Evolutionary conservation across 805 yeast species (phyloP).

Genomic region (Ogataea pini): DNA sequence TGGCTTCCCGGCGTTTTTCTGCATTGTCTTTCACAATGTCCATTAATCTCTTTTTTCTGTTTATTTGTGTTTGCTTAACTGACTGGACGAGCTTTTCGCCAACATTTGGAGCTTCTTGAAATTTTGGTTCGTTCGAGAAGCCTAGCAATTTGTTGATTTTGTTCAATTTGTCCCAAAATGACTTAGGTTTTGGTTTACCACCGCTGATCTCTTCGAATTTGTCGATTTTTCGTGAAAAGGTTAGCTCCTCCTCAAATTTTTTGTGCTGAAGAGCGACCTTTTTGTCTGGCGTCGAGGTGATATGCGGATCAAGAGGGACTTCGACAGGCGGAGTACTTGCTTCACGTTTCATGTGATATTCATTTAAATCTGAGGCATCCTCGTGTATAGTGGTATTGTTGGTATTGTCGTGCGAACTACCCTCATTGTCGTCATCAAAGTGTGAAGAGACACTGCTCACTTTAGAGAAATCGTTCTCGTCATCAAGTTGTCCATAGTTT

Average conservation of each 20-base stretch:
- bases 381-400: constrained; percentile 14
- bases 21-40: constrained; percentile 1
- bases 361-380: not conserved
- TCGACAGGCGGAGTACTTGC: not conserved
- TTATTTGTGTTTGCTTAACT: not conserved
- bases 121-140: not conserved
- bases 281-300: constrained; percentile 17
- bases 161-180: constrained; percentile 15
- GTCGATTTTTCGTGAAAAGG: constrained; percentile 31
- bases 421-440: constrained; percentile 11
- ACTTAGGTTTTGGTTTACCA: constrained; percentile 18
- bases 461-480: not conserved
- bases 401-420: constrained; percentile 6
- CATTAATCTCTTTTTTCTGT: constrained; percentile 5
- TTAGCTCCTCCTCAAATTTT: constrained; percentile 8
- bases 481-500: not conserved
- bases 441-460: constrained; percentile 3
- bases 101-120: not conserved
- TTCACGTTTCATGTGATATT: constrained; percentile 5
- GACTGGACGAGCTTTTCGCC: not conserved
- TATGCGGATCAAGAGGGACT: not conserved
- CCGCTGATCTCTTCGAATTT: constrained; percentile 35
- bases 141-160: constrained; percentile 10
- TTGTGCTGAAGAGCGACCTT: not conserved
- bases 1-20: constrained; percentile 1